Evolutionary conservation across 305 asterid species (phyloP).

Genomic region (Solanum aculeatissimum): DNA sequence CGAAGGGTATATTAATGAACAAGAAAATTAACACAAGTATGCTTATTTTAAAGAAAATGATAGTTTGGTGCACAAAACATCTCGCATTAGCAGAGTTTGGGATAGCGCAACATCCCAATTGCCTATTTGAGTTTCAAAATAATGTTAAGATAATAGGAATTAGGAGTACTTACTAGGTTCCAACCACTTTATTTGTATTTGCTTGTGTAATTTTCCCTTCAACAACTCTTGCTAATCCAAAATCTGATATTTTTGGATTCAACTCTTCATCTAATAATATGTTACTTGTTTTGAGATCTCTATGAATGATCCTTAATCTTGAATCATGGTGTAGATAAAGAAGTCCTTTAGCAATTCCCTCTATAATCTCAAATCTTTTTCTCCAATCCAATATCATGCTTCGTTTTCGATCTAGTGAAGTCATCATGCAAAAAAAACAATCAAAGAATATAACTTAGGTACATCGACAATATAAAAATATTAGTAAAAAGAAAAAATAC

Average conservation of each 20-base stretch:
- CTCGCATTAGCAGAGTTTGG: neutral
- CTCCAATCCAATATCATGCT: slow-evolving; percentile 6
- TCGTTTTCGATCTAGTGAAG: neutral
- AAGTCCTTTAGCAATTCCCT: slow-evolving; percentile 17
- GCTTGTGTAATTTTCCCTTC: slow-evolving; percentile 9
- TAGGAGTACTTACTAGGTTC: slow-evolving; percentile 16
- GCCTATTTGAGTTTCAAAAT: neutral
- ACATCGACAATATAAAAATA: neutral
- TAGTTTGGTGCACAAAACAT: neutral
- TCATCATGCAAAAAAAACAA: neutral
- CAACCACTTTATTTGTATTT: slow-evolving; percentile 11
- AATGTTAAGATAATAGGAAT: neutral
- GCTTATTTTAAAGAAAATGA: neutral
- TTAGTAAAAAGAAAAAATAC: neutral
- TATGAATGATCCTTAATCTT: slow-evolving; percentile 17
- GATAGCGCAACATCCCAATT: neutral
- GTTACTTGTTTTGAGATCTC: slow-evolving; percentile 20
- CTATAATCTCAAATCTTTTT: slow-evolving; percentile 9
- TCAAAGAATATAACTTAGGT: neutral
- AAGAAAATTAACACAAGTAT: neutral
- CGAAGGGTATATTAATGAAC: neutral
- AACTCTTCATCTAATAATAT: slow-evolving; percentile 20
- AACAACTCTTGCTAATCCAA: slow-evolving; percentile 18
- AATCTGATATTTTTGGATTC: slow-evolving; percentile 24
- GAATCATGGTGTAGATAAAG: slow-evolving; percentile 22